Conservation (phyloP, 2,329 filamentous ascomycete species). For the Diplodia mutila region DNA sequence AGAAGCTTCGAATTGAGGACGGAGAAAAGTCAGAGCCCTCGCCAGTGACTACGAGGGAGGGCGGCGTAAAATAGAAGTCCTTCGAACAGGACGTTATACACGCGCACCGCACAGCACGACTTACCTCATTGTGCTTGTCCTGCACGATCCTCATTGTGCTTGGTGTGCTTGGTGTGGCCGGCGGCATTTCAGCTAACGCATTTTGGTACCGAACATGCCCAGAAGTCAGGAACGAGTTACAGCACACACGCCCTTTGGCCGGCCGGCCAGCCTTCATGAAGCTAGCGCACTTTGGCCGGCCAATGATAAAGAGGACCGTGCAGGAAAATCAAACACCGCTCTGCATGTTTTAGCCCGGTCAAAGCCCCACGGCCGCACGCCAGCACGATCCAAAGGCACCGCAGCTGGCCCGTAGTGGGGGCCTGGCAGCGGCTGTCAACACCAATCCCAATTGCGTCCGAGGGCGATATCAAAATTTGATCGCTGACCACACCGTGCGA, state of each 20-base stretch:
- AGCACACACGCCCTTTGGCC: constrained; percentile 17
- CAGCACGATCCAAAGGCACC: constrained; percentile 10
- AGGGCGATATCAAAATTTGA: constrained; percentile 24
- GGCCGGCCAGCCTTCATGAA: too few species aligned
- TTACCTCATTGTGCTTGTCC: constrained; percentile 26
- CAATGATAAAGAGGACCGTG: too few species aligned
- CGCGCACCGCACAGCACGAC: constrained; percentile 24
- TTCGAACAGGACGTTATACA: constrained; percentile 15
- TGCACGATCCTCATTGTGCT: too few species aligned
- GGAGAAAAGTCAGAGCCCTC: background rate
- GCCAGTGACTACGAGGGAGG: constrained; percentile 24
- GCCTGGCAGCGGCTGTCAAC: constrained; percentile 21
- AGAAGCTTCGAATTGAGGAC: background rate
- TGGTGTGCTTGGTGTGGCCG: constrained; percentile 3
- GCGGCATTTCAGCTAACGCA: constrained; percentile 17
- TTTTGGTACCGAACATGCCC: constrained; percentile 22
- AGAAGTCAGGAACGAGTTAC: constrained; percentile 24
- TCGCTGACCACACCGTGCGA: constrained; percentile 24
- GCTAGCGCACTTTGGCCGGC: too few species aligned
- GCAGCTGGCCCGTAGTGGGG: constrained; percentile 16
- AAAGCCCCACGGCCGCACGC: constrained; percentile 31
- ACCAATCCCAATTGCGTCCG: constrained; percentile 24
- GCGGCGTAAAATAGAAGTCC: constrained; percentile 24
- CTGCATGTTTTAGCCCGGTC: constrained; percentile 44
- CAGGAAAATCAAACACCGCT: constrained; percentile 38